These are phyloP conservation scores for Nicotiana undulata DNA, from an alignment of 257 asterid species.

Conservation along the genomic window DNA sequence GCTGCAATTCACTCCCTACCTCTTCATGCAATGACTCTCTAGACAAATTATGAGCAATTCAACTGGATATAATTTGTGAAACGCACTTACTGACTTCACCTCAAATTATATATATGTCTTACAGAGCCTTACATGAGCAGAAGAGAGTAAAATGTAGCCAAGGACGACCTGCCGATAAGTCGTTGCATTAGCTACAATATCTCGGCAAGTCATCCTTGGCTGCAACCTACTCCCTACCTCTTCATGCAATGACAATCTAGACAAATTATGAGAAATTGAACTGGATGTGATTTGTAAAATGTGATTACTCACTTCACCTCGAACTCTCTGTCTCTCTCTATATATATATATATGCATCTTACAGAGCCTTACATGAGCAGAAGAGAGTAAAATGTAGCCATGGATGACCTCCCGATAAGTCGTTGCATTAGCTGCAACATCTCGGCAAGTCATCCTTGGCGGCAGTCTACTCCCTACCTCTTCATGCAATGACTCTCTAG, in stretches of 20 bases:
- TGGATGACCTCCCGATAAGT: not conserved
- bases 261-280: not conserved
- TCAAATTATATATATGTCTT: not conserved
- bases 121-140: conserved; percentile 10
- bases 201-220: conserved; percentile 26
- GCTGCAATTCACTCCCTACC: not conserved
- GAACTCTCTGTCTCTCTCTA: not conserved
- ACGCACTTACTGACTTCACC: not conserved
- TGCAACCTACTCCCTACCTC: conserved; percentile 3
- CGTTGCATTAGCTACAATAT: not conserved
- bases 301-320: not conserved
- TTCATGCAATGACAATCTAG: conserved; percentile 13
- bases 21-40: not conserved
- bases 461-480: conserved; percentile 1
- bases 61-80: not conserved
- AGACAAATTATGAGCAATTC: too few species aligned
- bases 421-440: not conserved
- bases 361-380: conserved; percentile 10
- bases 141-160: conserved; percentile 18
- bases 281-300: too few species aligned
- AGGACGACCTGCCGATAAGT: not conserved
- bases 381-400: conserved; percentile 16
- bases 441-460: conserved; percentile 25
- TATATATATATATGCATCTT: not conserved
- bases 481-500: conserved; percentile 15